Percentiles rank a stretch among this genome's conserved stretches.
These are phyloP conservation scores for Vickermania ingenoplastis DNA, from an alignment of 208 protist species.

Conservation along the genomic window DNA sequence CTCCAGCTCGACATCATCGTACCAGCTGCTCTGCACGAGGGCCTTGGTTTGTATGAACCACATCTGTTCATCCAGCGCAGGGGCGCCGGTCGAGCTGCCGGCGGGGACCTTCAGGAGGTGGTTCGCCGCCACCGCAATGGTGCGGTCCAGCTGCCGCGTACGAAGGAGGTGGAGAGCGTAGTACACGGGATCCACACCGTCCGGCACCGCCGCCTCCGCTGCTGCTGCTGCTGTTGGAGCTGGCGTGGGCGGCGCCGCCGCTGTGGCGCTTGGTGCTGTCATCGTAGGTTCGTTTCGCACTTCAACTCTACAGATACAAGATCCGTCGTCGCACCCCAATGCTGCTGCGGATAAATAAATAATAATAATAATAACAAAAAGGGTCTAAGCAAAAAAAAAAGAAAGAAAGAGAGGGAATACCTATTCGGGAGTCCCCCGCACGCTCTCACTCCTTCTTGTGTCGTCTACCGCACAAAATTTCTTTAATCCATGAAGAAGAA, in stretches of 20 bases:
- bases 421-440: too few species aligned
- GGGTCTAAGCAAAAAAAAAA: too few species aligned
- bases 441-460: too few species aligned
- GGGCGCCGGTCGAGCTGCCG: background rate
- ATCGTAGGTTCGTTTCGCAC: background rate
- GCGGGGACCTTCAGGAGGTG: slow-evolving; percentile 49
- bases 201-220: slow-evolving; percentile 14
- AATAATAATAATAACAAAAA: too few species aligned
- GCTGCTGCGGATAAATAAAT: too few species aligned
- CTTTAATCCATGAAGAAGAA: too few species aligned
- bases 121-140: slow-evolving; percentile 39
- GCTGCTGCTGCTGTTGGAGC: slow-evolving; percentile 7
- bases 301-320: too few species aligned
- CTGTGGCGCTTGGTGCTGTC: background rate
- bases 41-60: slow-evolving; percentile 91
- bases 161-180: slow-evolving; percentile 83
- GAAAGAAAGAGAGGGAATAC: too few species aligned
- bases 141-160: slow-evolving; percentile 76
- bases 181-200: slow-evolving; percentile 84
- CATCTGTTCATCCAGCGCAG: slow-evolving; percentile 45
- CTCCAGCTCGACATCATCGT: slow-evolving; percentile 94
- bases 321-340: too few species aligned
- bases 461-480: too few species aligned
- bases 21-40: slow-evolving; percentile 87
- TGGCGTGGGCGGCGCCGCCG: background rate